Conservation (phyloP, 1,139 yeast genomes). For the Candida sanyaensis region DNA sequence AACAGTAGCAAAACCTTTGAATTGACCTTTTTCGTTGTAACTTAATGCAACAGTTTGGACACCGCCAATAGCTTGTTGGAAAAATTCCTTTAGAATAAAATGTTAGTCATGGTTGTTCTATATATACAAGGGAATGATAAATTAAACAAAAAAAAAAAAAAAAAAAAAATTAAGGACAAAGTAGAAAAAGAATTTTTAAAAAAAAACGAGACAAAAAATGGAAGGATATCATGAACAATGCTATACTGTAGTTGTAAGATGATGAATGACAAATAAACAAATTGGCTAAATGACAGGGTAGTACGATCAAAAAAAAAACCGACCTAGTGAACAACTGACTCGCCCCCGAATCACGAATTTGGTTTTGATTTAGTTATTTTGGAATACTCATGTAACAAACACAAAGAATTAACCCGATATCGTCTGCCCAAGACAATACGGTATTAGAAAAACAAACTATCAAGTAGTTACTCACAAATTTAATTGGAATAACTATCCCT, state of each 20-base stretch:
- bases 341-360: no score
- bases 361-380: neutral
- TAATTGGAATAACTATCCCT: constrained; percentile 11
- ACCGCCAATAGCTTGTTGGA: constrained; percentile 85
- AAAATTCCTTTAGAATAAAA: constrained; percentile 67
- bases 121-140: constrained; percentile 1
- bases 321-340: neutral
- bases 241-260: neutral
- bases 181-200: no score
- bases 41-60: constrained; percentile 70
- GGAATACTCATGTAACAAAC: constrained; percentile 1
- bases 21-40: constrained; percentile 86
- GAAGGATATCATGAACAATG: neutral
- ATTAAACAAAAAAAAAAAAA: constrained; percentile 1
- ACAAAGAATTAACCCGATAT: neutral
- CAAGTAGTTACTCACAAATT: constrained; percentile 12
- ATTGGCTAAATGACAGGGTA: neutral
- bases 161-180: neutral
- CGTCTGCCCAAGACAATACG: constrained; percentile 5
- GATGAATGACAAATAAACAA: neutral
- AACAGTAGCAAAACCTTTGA: constrained; percentile 90
- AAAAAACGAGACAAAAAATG: neutral
- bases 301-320: neutral
- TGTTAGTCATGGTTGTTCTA: constrained; percentile 20
- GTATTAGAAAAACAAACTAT: neutral